A percentile compares a stretch with the other conserved stretches of the same genome.
Evolutionary conservation across 2,329 filamentous ascomycete genomes (phyloP).

Genomic region (Neopestalotiopsis rosae): DNA sequence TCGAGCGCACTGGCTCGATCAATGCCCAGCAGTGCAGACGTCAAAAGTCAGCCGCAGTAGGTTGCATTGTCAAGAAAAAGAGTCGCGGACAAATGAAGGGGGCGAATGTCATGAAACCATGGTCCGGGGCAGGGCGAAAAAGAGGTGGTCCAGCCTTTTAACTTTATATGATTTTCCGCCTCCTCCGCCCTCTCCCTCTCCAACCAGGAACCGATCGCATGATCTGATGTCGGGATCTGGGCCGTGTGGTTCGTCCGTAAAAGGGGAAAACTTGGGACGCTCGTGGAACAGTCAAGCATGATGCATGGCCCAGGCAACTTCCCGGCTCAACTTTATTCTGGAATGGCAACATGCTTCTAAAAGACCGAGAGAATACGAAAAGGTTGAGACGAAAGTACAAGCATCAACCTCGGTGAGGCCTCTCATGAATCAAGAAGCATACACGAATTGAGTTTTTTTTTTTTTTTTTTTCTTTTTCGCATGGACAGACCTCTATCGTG

Average conservation of each 20-base stretch:
- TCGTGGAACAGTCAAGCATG: not conserved
- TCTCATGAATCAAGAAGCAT: not conserved
- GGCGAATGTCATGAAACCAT: slow-evolving; percentile 3
- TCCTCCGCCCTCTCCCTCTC: not conserved
- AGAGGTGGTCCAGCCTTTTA: not conserved
- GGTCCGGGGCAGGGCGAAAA: too few relatives aligned
- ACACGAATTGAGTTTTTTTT: not conserved
- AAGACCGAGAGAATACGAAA: not conserved
- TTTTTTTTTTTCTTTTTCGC: not conserved
- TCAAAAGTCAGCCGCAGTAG: not conserved
- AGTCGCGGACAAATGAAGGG: slow-evolving; percentile 6
- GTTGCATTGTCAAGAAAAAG: not conserved
- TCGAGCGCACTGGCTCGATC: not conserved
- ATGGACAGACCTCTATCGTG: not conserved
- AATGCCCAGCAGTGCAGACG: not conserved
- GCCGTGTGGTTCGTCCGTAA: not conserved
- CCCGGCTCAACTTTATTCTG: not conserved
- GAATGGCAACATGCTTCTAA: not conserved
- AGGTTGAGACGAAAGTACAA: too few relatives aligned
- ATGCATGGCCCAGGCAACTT: not conserved
- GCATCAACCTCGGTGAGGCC: too few relatives aligned
- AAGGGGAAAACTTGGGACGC: not conserved
- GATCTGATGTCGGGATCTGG: slow-evolving; percentile 5
- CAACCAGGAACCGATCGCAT: not conserved
- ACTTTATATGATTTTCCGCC: too few relatives aligned